phyloP scores from a whole-genome alignment of 108 stramenopile genomes.

The Thalassiosira profunda region DNA sequence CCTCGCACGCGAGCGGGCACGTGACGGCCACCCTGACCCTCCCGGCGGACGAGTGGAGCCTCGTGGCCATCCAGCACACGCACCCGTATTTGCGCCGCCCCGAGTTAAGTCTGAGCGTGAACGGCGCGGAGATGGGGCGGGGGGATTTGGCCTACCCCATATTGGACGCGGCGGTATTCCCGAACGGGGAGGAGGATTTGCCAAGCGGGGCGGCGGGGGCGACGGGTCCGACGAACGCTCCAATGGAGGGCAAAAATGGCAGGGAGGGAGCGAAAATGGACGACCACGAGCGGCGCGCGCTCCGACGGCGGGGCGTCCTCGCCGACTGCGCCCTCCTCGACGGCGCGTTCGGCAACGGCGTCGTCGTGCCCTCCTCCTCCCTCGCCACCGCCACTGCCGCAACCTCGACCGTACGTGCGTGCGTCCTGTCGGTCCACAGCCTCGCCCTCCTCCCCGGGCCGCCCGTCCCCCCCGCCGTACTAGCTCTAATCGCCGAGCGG shows the following conservation, averaged over 20 bases:
- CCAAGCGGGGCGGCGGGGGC: not conserved
- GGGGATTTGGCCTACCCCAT: slow-evolving; percentile 81
- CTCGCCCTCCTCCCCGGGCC: slow-evolving; percentile 37
- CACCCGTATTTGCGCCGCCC: slow-evolving; percentile 89
- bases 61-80: slow-evolving; percentile 78
- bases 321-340: slow-evolving; percentile 49
- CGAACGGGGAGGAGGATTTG: slow-evolving; percentile 2
- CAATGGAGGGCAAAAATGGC: not conserved
- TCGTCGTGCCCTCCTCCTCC: slow-evolving; percentile 6
- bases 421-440: slow-evolving; percentile 40
- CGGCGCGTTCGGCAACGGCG: slow-evolving; percentile 45
- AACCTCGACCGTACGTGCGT: slow-evolving; percentile 2
- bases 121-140: slow-evolving; percentile 65
- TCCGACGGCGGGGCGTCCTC: slow-evolving; percentile 28
- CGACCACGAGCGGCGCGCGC: slow-evolving; percentile 30
- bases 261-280: not conserved
- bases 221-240: not conserved
- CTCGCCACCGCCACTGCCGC: slow-evolving; percentile 4
- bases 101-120: slow-evolving; percentile 72
- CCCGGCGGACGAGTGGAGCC: slow-evolving; percentile 67
- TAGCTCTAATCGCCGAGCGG: slow-evolving; percentile 55
- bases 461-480: slow-evolving; percentile 19
- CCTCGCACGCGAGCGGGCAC: slow-evolving; percentile 22
- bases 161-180: slow-evolving; percentile 31
- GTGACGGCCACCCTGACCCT: slow-evolving; percentile 68